Evolutionary conservation across 2,329 filamentous ascomycete species (phyloP).

Genomic region (Cladobotryum mycophilum): DNA sequence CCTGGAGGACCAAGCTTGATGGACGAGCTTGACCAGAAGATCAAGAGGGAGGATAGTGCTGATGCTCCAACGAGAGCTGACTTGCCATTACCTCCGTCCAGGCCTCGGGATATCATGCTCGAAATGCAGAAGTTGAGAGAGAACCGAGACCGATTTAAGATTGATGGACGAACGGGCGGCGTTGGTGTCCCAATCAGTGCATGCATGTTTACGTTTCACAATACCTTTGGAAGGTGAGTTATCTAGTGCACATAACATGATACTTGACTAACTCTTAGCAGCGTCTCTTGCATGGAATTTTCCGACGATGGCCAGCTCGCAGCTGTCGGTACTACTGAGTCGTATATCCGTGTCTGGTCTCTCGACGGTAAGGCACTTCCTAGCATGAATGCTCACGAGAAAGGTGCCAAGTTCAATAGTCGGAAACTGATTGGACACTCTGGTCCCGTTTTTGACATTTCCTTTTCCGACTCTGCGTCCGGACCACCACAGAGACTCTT

Average conservation of each 20-base stretch:
- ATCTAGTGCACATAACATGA: not conserved
- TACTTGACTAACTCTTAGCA: slow-evolving; percentile 26
- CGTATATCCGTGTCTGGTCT: slow-evolving; percentile 92
- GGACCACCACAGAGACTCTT: slow-evolving; percentile 43
- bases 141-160: slow-evolving; percentile 83
- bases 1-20: slow-evolving; percentile 67
- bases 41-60: slow-evolving; percentile 82
- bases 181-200: slow-evolving; percentile 78
- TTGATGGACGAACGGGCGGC: slow-evolving; percentile 77
- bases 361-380: slow-evolving; percentile 77
- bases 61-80: slow-evolving; percentile 74
- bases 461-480: slow-evolving; percentile 72
- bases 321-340: slow-evolving; percentile 84
- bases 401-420: slow-evolving; percentile 55
- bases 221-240: slow-evolving; percentile 78
- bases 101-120: slow-evolving; percentile 83
- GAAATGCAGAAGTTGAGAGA: slow-evolving; percentile 93
- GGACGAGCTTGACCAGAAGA: slow-evolving; percentile 81
- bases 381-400: slow-evolving; percentile 54
- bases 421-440: slow-evolving; percentile 81
- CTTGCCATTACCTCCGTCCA: slow-evolving; percentile 79
- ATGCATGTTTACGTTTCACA: slow-evolving; percentile 98
- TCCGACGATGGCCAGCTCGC: slow-evolving; percentile 84
- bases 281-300: slow-evolving; percentile 90
- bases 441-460: slow-evolving; percentile 79